These are phyloP conservation scores for Plantago ovata DNA, from an alignment of 257 asterid species.

Conservation along the genomic window DNA sequence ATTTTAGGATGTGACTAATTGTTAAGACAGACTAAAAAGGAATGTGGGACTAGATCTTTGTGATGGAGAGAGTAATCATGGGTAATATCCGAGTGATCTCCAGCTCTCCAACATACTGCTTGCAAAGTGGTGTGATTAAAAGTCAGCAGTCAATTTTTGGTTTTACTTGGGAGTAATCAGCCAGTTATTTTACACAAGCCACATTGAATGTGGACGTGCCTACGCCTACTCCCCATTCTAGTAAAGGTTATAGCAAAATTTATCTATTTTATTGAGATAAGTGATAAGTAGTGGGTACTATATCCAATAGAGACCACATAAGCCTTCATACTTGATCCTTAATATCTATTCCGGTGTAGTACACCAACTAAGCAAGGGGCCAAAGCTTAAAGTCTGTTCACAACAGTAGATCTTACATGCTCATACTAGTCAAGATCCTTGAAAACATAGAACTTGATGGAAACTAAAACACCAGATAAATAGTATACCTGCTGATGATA, in stretches of 20 bases:
- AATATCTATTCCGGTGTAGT: too few species aligned
- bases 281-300: neutral
- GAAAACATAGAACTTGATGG: neutral
- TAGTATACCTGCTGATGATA: conserved; percentile 73
- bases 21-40: too few species aligned
- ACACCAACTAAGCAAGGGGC: too few species aligned
- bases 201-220: neutral
- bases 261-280: neutral
- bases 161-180: too few species aligned
- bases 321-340: neutral
- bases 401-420: neutral
- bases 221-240: too few species aligned
- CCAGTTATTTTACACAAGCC: neutral
- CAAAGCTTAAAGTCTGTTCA: neutral
- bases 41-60: too few species aligned
- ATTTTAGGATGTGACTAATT: too few species aligned
- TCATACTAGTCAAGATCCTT: neutral
- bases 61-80: too few species aligned
- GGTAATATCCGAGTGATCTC: too few species aligned
- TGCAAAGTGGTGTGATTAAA: too few species aligned
- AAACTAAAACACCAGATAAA: conserved; percentile 3
- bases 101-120: neutral
- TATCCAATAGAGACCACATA: neutral
- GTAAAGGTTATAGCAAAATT: neutral
- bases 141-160: too few species aligned